Percentiles rank a stretch among this genome's conserved stretches.
phyloP scores from a whole-genome alignment of 2,329 filamentous ascomycete genomes.

The Corinectria fuckeliana region DNA sequence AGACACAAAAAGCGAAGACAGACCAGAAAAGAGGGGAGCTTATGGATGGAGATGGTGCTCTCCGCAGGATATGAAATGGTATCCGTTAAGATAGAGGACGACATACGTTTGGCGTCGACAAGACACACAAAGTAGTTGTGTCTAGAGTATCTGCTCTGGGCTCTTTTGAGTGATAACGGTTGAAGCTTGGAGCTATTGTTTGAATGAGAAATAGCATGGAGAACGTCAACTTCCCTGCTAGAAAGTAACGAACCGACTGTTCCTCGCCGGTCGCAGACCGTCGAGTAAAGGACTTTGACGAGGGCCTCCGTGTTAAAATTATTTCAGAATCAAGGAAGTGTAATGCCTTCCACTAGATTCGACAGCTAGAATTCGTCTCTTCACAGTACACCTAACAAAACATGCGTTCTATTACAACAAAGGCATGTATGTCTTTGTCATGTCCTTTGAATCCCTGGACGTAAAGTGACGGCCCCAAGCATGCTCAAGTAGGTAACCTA shows the following conservation, averaged over 20 bases:
- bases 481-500: not conserved
- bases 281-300: not conserved
- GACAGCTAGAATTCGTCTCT: not conserved
- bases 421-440: not conserved
- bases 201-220: not conserved
- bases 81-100: not conserved
- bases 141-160: not conserved
- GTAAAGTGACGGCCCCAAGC: conserved; percentile 8
- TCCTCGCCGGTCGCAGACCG: not conserved
- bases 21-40: conserved; percentile 16
- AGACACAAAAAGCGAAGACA: not conserved
- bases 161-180: not conserved
- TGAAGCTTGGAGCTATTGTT: not conserved
- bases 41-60: not conserved
- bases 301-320: too few species aligned
- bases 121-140: not conserved
- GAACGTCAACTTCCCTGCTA: not conserved
- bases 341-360: not conserved
- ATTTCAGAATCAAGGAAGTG: too few species aligned
- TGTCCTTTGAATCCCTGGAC: not conserved
- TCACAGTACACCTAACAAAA: not conserved
- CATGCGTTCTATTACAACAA: conserved; percentile 7
- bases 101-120: not conserved
- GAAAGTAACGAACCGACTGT: not conserved
- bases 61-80: not conserved